Conservation (phyloP, 805 yeast genomes). For the Yarrowia hollandica region DNA sequence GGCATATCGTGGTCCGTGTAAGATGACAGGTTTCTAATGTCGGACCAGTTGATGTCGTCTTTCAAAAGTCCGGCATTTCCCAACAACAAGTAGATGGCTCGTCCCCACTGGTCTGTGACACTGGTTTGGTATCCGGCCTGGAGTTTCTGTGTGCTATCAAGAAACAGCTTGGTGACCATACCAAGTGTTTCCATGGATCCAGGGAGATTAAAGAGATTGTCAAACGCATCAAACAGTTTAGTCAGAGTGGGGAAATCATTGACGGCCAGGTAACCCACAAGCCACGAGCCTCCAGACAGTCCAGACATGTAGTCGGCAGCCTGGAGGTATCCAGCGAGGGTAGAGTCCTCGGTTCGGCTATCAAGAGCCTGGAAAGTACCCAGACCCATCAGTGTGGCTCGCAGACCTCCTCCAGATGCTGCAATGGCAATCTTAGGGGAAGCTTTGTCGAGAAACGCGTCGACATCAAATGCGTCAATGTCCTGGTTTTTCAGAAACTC, state of each 20-base stretch:
- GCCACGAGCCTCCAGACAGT: conserved; percentile 83
- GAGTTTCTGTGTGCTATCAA: conserved; percentile 52
- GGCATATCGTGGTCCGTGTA: conserved; percentile 67
- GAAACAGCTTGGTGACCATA: conserved; percentile 52
- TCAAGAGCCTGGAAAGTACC: conserved; percentile 81
- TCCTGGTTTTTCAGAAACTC: neutral
- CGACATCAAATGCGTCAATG: neutral
- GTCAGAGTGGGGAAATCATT: conserved; percentile 45
- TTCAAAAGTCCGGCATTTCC: conserved; percentile 56
- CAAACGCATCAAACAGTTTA: neutral
- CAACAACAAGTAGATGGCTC: conserved; percentile 70
- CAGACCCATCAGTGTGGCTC: conserved; percentile 85
- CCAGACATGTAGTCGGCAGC: conserved; percentile 71
- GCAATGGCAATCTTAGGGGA: neutral
- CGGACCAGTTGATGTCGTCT: conserved; percentile 49
- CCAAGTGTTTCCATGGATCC: conserved; percentile 31
- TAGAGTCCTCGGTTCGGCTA: conserved; percentile 59
- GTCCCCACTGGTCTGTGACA: conserved; percentile 79
- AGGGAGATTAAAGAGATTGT: neutral
- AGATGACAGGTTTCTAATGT: conserved; percentile 59
- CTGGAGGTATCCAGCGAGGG: conserved; percentile 60
- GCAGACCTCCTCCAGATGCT: conserved; percentile 80
- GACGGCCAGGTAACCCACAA: conserved; percentile 61
- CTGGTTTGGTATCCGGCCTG: conserved; percentile 68
- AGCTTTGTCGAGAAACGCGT: neutral